phyloP scores from a whole-genome alignment of 768 basidiomycete species.

The Collybia mongolica region DNA sequence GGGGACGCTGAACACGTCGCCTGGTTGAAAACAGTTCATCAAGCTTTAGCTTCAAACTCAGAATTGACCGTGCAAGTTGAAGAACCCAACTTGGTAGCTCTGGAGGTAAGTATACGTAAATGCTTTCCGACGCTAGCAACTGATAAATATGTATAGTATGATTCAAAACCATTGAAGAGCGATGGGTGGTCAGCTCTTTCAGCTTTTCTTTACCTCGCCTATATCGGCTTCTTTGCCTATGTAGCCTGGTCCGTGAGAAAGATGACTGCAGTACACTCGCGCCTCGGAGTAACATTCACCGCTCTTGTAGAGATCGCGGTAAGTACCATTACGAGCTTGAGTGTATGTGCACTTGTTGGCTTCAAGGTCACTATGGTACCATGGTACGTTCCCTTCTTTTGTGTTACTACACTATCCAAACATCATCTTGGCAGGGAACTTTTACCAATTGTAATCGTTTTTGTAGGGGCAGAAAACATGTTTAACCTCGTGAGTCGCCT shows the following conservation, averaged over 20 bases:
- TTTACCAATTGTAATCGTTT: slow-evolving; percentile 90
- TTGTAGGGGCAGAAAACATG: slow-evolving; percentile 98
- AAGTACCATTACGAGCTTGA: slow-evolving; percentile 91
- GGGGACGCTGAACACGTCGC: slow-evolving; percentile 56
- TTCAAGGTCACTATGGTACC: slow-evolving; percentile 90
- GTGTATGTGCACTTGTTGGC: slow-evolving; percentile 87
- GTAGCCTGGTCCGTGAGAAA: slow-evolving; percentile 73
- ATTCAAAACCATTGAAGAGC: slow-evolving; percentile 43
- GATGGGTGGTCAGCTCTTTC: slow-evolving; percentile 61
- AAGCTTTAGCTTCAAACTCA: slow-evolving; percentile 32
- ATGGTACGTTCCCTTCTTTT: slow-evolving; percentile 50
- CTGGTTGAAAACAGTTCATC: slow-evolving; percentile 59
- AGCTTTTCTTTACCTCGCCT: slow-evolving; percentile 72
- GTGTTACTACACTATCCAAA: slow-evolving; percentile 2
- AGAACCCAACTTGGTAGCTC: slow-evolving; percentile 42
- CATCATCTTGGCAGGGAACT: slow-evolving; percentile 56
- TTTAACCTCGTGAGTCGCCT: slow-evolving; percentile 71
- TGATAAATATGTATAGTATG: slow-evolving; percentile 40
- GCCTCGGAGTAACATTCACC: slow-evolving; percentile 89
- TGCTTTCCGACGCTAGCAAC: slow-evolving; percentile 4
- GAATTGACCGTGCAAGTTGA: slow-evolving; percentile 26
- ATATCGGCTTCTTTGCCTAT: slow-evolving; percentile 71
- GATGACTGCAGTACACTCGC: slow-evolving; percentile 86
- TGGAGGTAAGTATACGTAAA: slow-evolving; percentile 34
- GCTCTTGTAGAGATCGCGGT: slow-evolving; percentile 89